A percentile compares a stretch with the other conserved stretches of the same genome.
These are phyloP conservation scores for Camellia granthamiana DNA, from an alignment of 148 eudicot genomes.

Conservation along the genomic window DNA sequence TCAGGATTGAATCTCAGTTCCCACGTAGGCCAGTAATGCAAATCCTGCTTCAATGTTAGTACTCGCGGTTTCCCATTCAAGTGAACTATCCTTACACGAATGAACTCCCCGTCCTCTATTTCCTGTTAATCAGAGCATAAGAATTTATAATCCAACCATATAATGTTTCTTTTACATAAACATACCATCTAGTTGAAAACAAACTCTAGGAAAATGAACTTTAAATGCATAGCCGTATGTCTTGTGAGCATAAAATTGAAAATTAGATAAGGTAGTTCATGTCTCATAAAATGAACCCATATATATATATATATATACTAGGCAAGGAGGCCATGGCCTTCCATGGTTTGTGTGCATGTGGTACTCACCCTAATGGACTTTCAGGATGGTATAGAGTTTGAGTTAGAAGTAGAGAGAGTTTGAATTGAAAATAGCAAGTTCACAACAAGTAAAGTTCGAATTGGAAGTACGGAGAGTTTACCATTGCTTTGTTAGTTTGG, in stretches of 20 bases:
- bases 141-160: not conserved
- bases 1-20: slow-evolving; percentile 77
- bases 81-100: slow-evolving; percentile 76
- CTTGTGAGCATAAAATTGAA: too few species aligned
- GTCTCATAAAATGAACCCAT: not conserved
- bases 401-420: too few species aligned
- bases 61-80: slow-evolving; percentile 94
- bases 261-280: too few species aligned
- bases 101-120: slow-evolving; percentile 67
- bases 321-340: too few species aligned
- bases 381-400: too few species aligned
- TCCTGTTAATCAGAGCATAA: slow-evolving; percentile 35
- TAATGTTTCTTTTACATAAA: not conserved
- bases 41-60: slow-evolving; percentile 84
- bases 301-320: too few species aligned
- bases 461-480: too few species aligned
- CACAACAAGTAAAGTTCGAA: too few species aligned
- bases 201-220: not conserved
- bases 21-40: slow-evolving; percentile 99
- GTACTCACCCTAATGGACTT: too few species aligned
- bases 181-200: not conserved
- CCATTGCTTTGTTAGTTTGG: too few species aligned
- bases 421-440: too few species aligned
- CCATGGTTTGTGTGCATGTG: too few species aligned
- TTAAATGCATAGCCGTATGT: not conserved